Base-by-base conservation (phyloP, 2,329 filamentous ascomycete species). In the Daldinia sp. region DNA sequence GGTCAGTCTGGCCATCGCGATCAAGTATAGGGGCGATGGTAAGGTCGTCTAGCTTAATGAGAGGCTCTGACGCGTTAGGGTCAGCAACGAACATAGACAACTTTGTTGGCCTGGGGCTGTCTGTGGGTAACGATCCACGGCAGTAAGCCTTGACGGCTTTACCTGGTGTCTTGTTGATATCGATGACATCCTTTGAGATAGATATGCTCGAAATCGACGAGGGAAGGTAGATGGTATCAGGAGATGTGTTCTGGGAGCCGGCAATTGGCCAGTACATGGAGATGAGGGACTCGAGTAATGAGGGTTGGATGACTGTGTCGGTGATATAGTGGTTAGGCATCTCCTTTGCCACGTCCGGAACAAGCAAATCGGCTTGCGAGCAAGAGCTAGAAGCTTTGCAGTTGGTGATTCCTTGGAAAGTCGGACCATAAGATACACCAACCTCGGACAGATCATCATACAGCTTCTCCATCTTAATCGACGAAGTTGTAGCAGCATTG, bases 351-450 rank as follows among this genome's bases (percentile, higher is more conserved):
- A 81, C 73, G 62, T 82, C 80, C 4, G 75, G 72, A 7, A 79
- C 76, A 7, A 78, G 50, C 4, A 84, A 67, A n/a, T 79, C 76
- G 5, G 79, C 80, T 42, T 74, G 68, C 10, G 78, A 79, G 67
- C 73, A 80, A 6, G 56, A 72, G 44, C 74, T 72, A 10, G 78
- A 80, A 4, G 83, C 82, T 23, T 78, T 79, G 72, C 83, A 85
- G 60, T 83, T 81, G 48, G 79, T 77, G 9, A 89, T 71, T 3
- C 85, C 83, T 73, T 86, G 85, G 77, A 89, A 88, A 0, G 80
- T 80, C 0, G 81, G 76, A 0, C 86, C 86, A 68, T 88, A 88
- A 1, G 79, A 76, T 0, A 85, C 84, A 0, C 86, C 86, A 18
- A 83, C 75, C 4, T 82, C 78, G 0, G 79, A 73, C 7, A 88